phyloP scores from a whole-genome alignment of 257 asterid species.

The Rubia yunnanensis region DNA sequence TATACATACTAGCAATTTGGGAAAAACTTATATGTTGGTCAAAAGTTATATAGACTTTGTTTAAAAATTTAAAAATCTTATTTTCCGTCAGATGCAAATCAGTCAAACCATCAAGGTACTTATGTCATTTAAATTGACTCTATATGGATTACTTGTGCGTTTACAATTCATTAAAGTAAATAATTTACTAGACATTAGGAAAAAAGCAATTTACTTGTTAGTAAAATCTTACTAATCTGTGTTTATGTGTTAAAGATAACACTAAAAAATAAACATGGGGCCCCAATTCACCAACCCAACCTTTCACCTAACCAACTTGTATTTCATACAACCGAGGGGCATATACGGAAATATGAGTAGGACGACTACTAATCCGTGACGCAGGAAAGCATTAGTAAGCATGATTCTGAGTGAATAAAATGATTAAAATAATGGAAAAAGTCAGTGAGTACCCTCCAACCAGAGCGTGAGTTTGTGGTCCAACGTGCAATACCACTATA shows the following conservation, averaged over 20 bases:
- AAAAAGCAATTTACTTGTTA: too few species aligned
- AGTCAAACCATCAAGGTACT: too few species aligned
- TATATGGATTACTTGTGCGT: too few species aligned
- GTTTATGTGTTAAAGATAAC: neutral
- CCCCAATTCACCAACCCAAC: constrained; percentile 13
- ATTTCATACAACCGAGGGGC: neutral
- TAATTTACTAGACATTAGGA: too few species aligned
- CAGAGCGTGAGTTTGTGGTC: constrained; percentile 1
- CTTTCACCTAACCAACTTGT: constrained; percentile 3
- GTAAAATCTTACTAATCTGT: neutral
- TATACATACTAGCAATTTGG: too few species aligned
- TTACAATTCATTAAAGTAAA: too few species aligned
- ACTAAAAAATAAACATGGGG: neutral
- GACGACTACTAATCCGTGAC: neutral
- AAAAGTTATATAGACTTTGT: too few species aligned
- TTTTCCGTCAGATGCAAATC: too few species aligned
- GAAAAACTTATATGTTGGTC: too few species aligned
- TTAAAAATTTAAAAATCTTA: too few species aligned
- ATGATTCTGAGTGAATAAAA: neutral
- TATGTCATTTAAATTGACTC: too few species aligned
- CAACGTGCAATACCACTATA: constrained; percentile 5
- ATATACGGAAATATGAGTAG: neutral
- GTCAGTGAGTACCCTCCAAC: neutral
- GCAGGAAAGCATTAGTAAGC: neutral
- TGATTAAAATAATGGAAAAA: neutral